These are phyloP conservation scores for Chenopodium suecicum DNA, from an alignment of 148 eudicot genomes.

Conservation along the genomic window DNA sequence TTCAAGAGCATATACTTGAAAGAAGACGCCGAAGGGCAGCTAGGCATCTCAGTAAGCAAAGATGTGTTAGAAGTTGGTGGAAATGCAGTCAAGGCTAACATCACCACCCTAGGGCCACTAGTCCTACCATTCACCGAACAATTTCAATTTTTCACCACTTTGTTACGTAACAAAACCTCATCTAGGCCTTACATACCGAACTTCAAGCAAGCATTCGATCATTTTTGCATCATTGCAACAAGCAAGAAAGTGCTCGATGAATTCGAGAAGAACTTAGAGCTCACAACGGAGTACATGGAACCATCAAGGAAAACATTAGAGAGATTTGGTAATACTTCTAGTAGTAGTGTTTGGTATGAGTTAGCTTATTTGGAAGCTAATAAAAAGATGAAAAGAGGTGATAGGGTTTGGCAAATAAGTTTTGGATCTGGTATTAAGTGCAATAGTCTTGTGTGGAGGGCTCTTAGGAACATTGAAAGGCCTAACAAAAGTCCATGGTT, in stretches of 20 bases:
- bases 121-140: slow-evolving; percentile 61
- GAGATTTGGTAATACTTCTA: slow-evolving; percentile 79
- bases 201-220: slow-evolving; percentile 75
- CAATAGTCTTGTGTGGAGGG: slow-evolving; percentile 73
- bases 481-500: slow-evolving; percentile 54
- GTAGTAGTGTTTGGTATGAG: slow-evolving; percentile 91
- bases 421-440: slow-evolving; percentile 82
- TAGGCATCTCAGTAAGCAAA: slow-evolving; percentile 54
- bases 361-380: slow-evolving; percentile 65
- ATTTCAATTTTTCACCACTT: slow-evolving; percentile 48
- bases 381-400: slow-evolving; percentile 45
- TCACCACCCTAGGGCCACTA: slow-evolving; percentile 56
- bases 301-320: slow-evolving; percentile 69
- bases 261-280: slow-evolving; percentile 59
- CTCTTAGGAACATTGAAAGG: slow-evolving; percentile 37
- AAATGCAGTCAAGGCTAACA: slow-evolving; percentile 63
- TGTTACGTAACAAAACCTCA: slow-evolving; percentile 32
- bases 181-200: slow-evolving; percentile 57
- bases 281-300: slow-evolving; percentile 68
- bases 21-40: slow-evolving; percentile 52
- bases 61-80: slow-evolving; percentile 57
- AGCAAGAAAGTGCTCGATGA: slow-evolving; percentile 66
- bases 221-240: slow-evolving; percentile 62
- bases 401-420: slow-evolving; percentile 65
- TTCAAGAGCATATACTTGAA: slow-evolving; percentile 52